These are phyloP conservation scores for Fusarium redolens DNA, from an alignment of 2,329 filamentous ascomycete genomes.

Conservation along the genomic window DNA sequence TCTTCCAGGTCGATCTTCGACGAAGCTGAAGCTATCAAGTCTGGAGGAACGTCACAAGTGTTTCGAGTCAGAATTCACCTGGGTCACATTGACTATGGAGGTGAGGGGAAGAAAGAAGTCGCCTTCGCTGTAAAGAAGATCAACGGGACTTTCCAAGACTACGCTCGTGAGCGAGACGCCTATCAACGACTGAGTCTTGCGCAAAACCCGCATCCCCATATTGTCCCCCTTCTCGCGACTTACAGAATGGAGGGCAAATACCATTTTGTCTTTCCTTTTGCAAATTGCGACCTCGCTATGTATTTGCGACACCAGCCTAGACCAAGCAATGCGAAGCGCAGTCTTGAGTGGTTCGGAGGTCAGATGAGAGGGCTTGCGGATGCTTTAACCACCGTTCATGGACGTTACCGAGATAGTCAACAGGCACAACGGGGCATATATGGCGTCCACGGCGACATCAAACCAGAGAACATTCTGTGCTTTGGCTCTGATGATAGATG, in stretches of 20 bases:
- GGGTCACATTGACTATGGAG: too few relatives aligned
- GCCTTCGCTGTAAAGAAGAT: neutral
- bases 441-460: neutral
- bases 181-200: neutral
- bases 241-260: neutral
- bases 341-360: neutral
- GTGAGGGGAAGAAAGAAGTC: fast-evolving
- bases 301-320: neutral
- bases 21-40: neutral
- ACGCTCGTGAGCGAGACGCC: neutral
- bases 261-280: neutral
- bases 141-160: fast-evolving
- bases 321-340: fast-evolving
- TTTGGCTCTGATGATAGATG: neutral
- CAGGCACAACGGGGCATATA: neutral
- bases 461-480: neutral
- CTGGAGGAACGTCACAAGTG: neutral
- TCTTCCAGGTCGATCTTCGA: neutral
- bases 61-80: neutral
- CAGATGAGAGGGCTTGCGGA: neutral
- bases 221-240: neutral
- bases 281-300: neutral
- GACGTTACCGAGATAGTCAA: neutral
- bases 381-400: neutral
- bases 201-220: neutral